Conservation (phyloP, 306 rosid genomes). For the Phaseolus lunatus region DNA sequence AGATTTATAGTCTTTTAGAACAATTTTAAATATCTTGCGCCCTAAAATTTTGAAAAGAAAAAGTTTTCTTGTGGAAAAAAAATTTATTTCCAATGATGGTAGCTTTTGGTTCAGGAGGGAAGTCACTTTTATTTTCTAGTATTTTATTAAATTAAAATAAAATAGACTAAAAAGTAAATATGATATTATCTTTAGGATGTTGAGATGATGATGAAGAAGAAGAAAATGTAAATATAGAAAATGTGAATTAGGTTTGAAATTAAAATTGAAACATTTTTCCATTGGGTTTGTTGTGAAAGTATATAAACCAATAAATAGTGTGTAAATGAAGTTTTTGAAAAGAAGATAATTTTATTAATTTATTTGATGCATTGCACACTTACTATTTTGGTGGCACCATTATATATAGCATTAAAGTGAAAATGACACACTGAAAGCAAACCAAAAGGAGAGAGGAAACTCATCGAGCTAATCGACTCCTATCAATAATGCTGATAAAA, state of each 20-base stretch:
- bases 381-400: neutral
- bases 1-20: no score
- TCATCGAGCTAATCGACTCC: neutral
- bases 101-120: neutral
- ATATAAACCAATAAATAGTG: neutral
- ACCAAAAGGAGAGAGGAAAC: slow-evolving; percentile 8
- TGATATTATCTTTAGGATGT: neutral
- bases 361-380: neutral
- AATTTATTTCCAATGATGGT: neutral
- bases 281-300: neutral
- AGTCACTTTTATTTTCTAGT: neutral
- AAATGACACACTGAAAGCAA: slow-evolving; percentile 5
- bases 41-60: neutral
- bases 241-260: neutral
- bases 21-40: neutral
- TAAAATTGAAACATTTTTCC: neutral
- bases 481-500: neutral
- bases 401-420: neutral
- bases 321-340: neutral
- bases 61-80: neutral
- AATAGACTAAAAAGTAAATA: neutral
- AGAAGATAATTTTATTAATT: neutral
- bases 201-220: neutral
- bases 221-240: no score
- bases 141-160: neutral